phyloP scores from a whole-genome alignment of 225 moss, liverwort and hornwort species.

The Pseudoscleropodium purum region DNA sequence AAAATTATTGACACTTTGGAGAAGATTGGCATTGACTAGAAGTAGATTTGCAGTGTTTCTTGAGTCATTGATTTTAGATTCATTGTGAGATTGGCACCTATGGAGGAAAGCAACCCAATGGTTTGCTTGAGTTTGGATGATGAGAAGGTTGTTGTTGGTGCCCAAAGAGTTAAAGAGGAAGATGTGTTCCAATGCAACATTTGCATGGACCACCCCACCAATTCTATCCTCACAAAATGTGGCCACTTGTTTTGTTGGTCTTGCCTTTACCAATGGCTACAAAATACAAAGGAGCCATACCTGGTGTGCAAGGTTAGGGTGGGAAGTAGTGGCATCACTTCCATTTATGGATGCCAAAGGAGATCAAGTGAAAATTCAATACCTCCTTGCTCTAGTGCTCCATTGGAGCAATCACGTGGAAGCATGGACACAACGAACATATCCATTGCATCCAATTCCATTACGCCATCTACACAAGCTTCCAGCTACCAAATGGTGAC shows the following conservation, averaged over 20 bases:
- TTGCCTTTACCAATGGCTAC: background rate
- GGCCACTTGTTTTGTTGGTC: background rate
- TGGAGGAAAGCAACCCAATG: background rate
- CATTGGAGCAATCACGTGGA: background rate
- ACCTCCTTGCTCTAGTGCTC: background rate
- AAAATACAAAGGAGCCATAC: background rate
- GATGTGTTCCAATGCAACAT: background rate
- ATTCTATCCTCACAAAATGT: background rate
- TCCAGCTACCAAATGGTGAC: accelerated
- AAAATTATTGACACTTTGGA: no score
- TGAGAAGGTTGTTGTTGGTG: background rate
- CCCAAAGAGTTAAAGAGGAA: background rate
- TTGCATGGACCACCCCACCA: background rate
- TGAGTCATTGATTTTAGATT: no score
- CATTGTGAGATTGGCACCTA: background rate
- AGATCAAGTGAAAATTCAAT: accelerated
- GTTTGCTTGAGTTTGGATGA: accelerated
- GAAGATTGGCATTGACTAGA: no score
- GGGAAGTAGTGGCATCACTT: background rate
- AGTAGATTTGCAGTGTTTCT: no score
- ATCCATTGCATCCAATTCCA: background rate
- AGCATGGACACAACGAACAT: accelerated
- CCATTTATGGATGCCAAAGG: background rate
- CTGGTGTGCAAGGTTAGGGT: background rate
- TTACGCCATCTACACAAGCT: background rate